Base-by-base conservation (phyloP, 805 yeast genomes). In the Debaryomyces hansenii region DNA sequence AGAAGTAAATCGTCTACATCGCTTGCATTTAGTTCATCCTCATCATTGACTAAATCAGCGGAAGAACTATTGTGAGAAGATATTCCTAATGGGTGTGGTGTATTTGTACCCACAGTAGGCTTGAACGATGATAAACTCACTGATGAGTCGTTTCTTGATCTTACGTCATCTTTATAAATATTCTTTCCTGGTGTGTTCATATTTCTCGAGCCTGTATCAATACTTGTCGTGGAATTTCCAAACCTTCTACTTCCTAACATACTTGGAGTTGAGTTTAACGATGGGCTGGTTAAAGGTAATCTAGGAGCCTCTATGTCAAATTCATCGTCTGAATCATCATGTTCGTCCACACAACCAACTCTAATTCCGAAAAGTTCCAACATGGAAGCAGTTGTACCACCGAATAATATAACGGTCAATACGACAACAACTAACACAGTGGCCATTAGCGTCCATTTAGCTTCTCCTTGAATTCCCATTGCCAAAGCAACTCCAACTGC, bases 401-500 rank as follows among this genome's bases (percentile, higher is more conserved):
- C 99, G 65, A 94, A 94, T 24, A 94, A 78, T 45, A 94, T 91
- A 24, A 94, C 99, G 0, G 99, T 94, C 40, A 94, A 72, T 27
- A 94, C 99, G 9, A 94, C 99, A 20, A 92, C 98, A 11, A 95
- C 98, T 37, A 95, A 72, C 0, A 95, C 97, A 0, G 99, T 95
- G 2, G 99, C 99, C 44, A 92, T 70, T 44, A 94, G 72, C 0
- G 96, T 84, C 61, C 85, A 84, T 53, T 91, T 92, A 46, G 88
- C 84, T 60, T 92, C 97, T 50, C 98, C 99, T 67, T 89, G 96
- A 35, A 94, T 72, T 11, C 99, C 99, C 83, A 95, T 90, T 0
- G 99, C 99, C 59, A 94, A 78, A 0, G 99, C 99, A 4, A 94
- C 99, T 53, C 99, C 99, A 31, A 94, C 99, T 0, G 99, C 99